Conservation (phyloP, 352 stramenopile species). For the Peronospora destructor region DNA sequence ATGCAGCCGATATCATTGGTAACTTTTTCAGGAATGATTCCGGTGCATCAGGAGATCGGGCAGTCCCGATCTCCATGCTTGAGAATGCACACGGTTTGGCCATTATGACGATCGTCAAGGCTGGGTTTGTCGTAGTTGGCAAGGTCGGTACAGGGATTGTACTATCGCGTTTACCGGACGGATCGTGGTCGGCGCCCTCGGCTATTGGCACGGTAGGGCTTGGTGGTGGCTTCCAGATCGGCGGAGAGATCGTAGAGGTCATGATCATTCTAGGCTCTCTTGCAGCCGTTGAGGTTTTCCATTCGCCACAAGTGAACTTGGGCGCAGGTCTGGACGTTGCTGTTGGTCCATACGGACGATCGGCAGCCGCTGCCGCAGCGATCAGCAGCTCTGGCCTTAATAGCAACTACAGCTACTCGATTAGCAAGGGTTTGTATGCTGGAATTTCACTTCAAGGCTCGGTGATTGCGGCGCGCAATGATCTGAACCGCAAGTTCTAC, state of each 20-base stretch:
- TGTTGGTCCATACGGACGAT: conserved; percentile 77
- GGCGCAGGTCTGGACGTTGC: conserved; percentile 82
- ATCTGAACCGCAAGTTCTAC: conserved; percentile 91
- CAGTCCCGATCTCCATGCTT: conserved; percentile 43
- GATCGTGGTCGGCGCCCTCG: conserved; percentile 82
- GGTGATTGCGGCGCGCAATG: conserved; percentile 70
- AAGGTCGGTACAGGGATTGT: conserved; percentile 73
- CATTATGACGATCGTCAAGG: conserved; percentile 50
- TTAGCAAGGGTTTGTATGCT: conserved; percentile 87
- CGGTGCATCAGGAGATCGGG: conserved; percentile 34
- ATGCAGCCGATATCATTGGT: conserved; percentile 55
- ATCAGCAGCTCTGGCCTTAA: conserved; percentile 45
- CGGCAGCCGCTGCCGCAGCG: conserved; percentile 49
- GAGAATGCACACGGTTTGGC: conserved; percentile 48
- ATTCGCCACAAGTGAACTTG: conserved; percentile 76
- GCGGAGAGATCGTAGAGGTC: conserved; percentile 87
- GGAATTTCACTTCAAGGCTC: conserved; percentile 86
- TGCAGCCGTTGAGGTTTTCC: conserved; percentile 78
- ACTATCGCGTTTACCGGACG: conserved; percentile 57
- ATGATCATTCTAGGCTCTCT: conserved; percentile 89
- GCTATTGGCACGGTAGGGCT: conserved; percentile 84
- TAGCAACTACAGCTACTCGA: conserved; percentile 88
- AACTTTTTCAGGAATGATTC: conserved; percentile 63
- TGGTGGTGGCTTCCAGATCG: conserved; percentile 72
- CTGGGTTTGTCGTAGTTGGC: conserved; percentile 48